Conservation (phyloP, 345 rosid species). For the Salix brachista region DNA sequence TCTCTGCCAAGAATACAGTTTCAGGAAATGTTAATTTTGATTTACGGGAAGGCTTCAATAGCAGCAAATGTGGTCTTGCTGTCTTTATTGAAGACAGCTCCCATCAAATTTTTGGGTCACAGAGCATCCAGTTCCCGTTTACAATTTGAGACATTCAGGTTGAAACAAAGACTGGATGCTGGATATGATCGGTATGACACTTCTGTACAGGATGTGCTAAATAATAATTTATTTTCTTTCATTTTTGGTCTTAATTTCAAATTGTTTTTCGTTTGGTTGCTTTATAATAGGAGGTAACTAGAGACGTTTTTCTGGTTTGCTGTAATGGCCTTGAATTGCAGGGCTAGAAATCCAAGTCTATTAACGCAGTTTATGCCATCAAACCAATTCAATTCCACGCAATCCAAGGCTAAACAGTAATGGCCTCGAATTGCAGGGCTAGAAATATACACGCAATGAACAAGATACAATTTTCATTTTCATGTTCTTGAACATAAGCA, state of each 20-base stretch:
- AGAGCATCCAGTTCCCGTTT: conserved; percentile 56
- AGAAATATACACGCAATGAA: not conserved
- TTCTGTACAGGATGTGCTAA: conserved; percentile 31
- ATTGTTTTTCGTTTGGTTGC: no score
- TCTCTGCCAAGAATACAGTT: conserved; percentile 50
- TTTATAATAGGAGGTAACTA: not conserved
- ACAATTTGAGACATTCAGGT: conserved; percentile 34
- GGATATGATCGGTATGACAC: not conserved
- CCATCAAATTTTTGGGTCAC: conserved; percentile 68
- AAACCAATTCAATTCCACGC: no score
- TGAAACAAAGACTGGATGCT: not conserved
- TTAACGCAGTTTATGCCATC: no score
- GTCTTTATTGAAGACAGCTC: conserved; percentile 64
- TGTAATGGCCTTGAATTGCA: not conserved
- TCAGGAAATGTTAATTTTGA: conserved; percentile 62
- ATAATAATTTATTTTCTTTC: not conserved
- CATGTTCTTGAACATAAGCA: not conserved
- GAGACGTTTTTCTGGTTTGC: not conserved
- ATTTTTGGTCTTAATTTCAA: not conserved
- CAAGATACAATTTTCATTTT: not conserved
- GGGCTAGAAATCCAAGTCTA: not conserved
- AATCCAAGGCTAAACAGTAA: no score
- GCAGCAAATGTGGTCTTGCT: conserved; percentile 58
- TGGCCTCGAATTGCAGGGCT: not conserved
- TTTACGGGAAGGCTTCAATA: conserved; percentile 71